Percentiles rank a stretch among this genome's conserved stretches.
These are phyloP conservation scores for Asterophora parasitica DNA, from an alignment of 768 basidiomycete genomes.

Conservation along the genomic window DNA sequence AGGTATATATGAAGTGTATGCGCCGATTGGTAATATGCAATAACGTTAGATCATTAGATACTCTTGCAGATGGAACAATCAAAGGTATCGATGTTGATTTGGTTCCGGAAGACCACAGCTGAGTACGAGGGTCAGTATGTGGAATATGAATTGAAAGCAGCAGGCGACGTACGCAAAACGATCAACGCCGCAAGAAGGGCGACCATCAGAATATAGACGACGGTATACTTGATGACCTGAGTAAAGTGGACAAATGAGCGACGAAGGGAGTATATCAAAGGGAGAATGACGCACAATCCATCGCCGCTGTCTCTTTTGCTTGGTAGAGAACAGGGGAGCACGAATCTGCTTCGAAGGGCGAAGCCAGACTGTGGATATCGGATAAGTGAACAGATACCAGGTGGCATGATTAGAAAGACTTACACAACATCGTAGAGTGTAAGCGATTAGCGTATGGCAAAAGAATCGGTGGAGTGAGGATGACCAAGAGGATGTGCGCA, in stretches of 20 bases:
- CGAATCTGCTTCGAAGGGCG: constrained; percentile 93
- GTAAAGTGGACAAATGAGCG: constrained; percentile 5
- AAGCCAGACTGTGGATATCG: constrained; percentile 73
- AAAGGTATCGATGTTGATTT: constrained; percentile 50
- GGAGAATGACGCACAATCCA: constrained; percentile 64
- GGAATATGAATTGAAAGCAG: background rate
- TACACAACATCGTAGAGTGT: constrained; percentile 92
- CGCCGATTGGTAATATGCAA: constrained; percentile 15
- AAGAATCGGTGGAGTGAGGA: constrained; percentile 78
- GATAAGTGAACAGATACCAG: background rate
- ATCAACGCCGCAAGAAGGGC: constrained; percentile 78
- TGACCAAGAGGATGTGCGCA: constrained; percentile 78
- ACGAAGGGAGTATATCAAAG: constrained; percentile 2
- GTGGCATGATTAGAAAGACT: constrained; percentile 24
- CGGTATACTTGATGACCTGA: constrained; percentile 78
- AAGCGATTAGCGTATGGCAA: constrained; percentile 85
- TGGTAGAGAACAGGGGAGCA: constrained; percentile 87
- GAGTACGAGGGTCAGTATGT: constrained; percentile 16
- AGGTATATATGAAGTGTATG: constrained; percentile 20
- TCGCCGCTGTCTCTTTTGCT: constrained; percentile 87
- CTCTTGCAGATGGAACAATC: constrained; percentile 81
- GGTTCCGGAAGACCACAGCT: constrained; percentile 81
- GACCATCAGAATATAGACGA: constrained; percentile 76
- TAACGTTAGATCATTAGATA: constrained; percentile 59
- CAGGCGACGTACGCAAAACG: constrained; percentile 63